Percentiles rank a stretch among this genome's conserved stretches.
Conservation (phyloP, 2,329 filamentous ascomycete species). For the Paecilomyces dactylethromorphus region DNA sequence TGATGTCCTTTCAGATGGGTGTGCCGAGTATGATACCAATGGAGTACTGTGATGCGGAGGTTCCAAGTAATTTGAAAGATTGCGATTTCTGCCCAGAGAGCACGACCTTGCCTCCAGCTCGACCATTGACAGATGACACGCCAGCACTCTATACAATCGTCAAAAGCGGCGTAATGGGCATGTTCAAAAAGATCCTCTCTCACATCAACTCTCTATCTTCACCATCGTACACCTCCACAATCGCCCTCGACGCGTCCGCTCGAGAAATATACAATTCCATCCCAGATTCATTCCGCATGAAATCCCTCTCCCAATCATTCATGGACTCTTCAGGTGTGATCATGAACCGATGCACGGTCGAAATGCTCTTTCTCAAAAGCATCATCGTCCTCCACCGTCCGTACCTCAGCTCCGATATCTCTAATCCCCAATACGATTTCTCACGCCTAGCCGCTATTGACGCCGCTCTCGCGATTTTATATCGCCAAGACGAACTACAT, state of each 20-base stretch:
- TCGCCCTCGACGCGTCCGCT: slow-evolving; percentile 17
- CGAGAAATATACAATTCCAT: slow-evolving; percentile 12
- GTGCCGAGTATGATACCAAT: slow-evolving; percentile 53
- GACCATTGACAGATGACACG: slow-evolving; percentile 47
- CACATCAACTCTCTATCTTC: slow-evolving; percentile 9
- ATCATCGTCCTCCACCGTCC: slow-evolving; percentile 45
- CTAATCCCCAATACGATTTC: slow-evolving; percentile 24
- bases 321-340: slow-evolving; percentile 42
- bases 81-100: slow-evolving; percentile 49
- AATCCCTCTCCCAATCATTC: slow-evolving; percentile 27
- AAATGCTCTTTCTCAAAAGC: slow-evolving; percentile 44
- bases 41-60: slow-evolving; percentile 50
- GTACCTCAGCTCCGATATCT: slow-evolving; percentile 35
- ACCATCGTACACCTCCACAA: slow-evolving; percentile 11
- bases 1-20: slow-evolving; percentile 56
- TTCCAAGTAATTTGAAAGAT: slow-evolving; percentile 52
- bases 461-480: slow-evolving; percentile 41
- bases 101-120: slow-evolving; percentile 41
- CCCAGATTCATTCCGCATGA: slow-evolving; percentile 16
- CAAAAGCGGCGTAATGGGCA: slow-evolving; percentile 20
- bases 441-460: slow-evolving; percentile 40
- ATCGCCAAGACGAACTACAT: slow-evolving; percentile 43
- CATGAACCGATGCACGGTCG: slow-evolving; percentile 45
- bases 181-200: slow-evolving; percentile 22
- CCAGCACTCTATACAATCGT: slow-evolving; percentile 28